Base-by-base conservation (phyloP, 176 grass and related monocot species). In the Aechmea fasciata region DNA sequence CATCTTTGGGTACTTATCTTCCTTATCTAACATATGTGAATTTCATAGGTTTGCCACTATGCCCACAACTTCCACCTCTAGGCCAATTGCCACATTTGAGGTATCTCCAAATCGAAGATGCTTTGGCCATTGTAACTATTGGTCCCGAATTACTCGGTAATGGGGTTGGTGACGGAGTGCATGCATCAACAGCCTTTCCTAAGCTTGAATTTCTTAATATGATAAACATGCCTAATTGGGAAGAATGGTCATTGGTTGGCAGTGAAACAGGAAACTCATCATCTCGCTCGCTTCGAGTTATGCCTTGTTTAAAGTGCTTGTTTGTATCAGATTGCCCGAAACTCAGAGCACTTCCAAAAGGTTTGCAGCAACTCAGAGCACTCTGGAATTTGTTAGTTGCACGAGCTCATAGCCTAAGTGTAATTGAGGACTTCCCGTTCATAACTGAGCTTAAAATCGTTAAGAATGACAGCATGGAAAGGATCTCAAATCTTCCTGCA, bases 201-300 rank as follows among this genome's bases (percentile, higher is more conserved):
- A 71, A 71, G 55, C 73, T 76, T 71, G 57, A 82, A 71, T 17
- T 23, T 1, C 53, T 76, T 9, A 1, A 2, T 3, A 52, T 82
- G 1, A 25, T 6, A 53, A 4, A 49, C 2, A 71, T 82, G 80
- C 23, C 49, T 15, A 82, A 82, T 49, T 82, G 73, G 73, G 80
- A 81, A 63, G 20, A 75, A n/a, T 75, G 72, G 71, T 81, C 73
- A 1, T 66, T 77, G 13, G 11, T 22, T 48, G 22, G 28, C 51
- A 51, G 28, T 9, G 57, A 55, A 25, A 15, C 57, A 14, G 12
- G 22, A 52, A 20, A 0, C 25, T 13, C 7, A 3, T 19, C 47
- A 53, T 20, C 3, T 65, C 24, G 3, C 13, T 70, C 57, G 12
- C 0, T 71, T 11, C 14, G 3, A 12, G 11, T 71, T 11, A 11